Conservation (phyloP, 164 flowering plant species). For the Stephania yunnanensis region DNA sequence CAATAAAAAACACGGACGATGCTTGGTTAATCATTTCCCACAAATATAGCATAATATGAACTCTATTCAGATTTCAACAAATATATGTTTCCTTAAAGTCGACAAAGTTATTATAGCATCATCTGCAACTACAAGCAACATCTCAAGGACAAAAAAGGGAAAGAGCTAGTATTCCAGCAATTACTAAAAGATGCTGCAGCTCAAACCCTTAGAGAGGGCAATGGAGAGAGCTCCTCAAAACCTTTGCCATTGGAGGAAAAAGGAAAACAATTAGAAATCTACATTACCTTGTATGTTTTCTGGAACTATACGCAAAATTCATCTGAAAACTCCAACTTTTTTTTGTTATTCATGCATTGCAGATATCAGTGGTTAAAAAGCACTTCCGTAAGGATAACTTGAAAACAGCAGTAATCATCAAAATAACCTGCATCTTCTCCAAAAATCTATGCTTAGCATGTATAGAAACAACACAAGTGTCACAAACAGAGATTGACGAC, state of each 20-base stretch:
- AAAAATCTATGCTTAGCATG: no score
- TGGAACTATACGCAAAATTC: neutral
- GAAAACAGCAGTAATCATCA: neutral
- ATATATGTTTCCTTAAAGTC: neutral
- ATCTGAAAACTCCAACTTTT: neutral
- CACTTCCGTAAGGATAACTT: neutral
- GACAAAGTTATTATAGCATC: neutral
- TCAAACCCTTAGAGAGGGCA: neutral
- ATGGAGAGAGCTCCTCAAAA: neutral
- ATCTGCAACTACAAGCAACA: slow-evolving; percentile 1
- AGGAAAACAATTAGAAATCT: neutral
- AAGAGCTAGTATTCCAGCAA: neutral
- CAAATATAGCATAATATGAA: neutral
- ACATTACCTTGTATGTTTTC: neutral
- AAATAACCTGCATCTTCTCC: neutral
- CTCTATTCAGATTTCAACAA: neutral
- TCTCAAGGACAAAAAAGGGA: neutral
- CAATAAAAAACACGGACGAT: neutral
- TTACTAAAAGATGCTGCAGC: neutral
- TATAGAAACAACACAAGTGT: no score
- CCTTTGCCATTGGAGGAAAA: neutral
- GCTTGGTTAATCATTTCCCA: neutral
- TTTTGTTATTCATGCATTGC: neutral
- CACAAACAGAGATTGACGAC: no score
- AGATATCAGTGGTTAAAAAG: neutral